Conservation (phyloP, 192 early-diverging fungal genomes). For the Umbelopsis ramanniana region DNA sequence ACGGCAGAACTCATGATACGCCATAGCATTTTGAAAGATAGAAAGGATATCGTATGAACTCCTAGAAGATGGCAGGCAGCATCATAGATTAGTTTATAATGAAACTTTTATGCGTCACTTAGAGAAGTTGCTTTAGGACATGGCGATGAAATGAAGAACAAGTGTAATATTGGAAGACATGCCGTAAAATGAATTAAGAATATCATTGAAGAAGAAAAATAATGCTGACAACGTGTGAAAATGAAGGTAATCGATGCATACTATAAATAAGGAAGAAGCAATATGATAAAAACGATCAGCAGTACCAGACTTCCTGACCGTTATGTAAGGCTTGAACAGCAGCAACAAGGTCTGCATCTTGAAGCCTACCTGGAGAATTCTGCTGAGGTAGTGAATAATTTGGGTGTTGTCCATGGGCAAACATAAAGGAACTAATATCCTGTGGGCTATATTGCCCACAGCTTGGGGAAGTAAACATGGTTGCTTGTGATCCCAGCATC, state of each 20-base stretch:
- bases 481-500: slow-evolving; percentile 5
- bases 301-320: slow-evolving; percentile 24
- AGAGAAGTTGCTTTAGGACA: neutral
- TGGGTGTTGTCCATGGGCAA: slow-evolving; percentile 7
- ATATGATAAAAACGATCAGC: slow-evolving; percentile 13
- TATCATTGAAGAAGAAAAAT: neutral
- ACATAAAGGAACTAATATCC: slow-evolving; percentile 15
- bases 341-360: slow-evolving; percentile 10
- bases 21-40: neutral
- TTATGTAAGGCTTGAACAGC: slow-evolving; percentile 7
- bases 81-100: neutral
- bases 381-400: slow-evolving; percentile 14
- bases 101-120: neutral
- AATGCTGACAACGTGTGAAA: neutral
- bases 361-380: neutral
- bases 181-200: neutral
- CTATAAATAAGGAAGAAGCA: slow-evolving; percentile 1
- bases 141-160: too few species aligned
- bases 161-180: too few species aligned
- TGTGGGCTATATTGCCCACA: slow-evolving; percentile 14
- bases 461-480: slow-evolving; percentile 13
- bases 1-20: neutral
- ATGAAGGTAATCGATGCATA: neutral
- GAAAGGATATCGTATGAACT: too few species aligned
- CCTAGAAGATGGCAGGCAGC: too few species aligned